phyloP scores from a whole-genome alignment of 2,329 filamentous ascomycete genomes.

The Stromatinia cepivora region DNA sequence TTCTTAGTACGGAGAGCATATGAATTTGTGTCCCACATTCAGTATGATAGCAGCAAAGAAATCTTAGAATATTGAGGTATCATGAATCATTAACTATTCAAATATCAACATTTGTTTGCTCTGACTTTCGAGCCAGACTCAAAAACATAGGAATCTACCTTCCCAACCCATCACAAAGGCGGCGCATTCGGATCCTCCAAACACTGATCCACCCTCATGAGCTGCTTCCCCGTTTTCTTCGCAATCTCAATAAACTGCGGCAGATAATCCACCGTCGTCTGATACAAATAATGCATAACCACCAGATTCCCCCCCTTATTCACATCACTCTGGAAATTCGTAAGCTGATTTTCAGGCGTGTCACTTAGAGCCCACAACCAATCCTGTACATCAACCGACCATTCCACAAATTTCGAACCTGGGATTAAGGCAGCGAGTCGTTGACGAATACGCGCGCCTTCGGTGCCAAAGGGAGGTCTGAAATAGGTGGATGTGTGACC shows the following conservation, averaged over 20 bases:
- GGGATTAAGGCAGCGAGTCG: constrained; percentile 55
- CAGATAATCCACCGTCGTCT: constrained; percentile 63
- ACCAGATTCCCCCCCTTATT: constrained; percentile 62
- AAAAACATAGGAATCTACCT: background rate
- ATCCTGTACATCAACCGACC: constrained; percentile 71
- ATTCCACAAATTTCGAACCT: constrained; percentile 61
- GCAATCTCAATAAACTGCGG: constrained; percentile 64
- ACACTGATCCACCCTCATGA: constrained; percentile 68
- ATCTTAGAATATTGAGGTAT: background rate
- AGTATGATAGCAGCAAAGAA: no score
- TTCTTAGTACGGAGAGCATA: no score
- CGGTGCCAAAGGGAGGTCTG: constrained; percentile 67
- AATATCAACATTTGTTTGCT: no score
- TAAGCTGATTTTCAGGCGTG: constrained; percentile 66
- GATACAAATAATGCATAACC: constrained; percentile 69
- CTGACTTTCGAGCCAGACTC: background rate
- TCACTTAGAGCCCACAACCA: constrained; percentile 64
- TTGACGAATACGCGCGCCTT: constrained; percentile 66
- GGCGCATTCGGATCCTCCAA: constrained; percentile 62
- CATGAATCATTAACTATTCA: background rate
- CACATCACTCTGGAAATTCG: constrained; percentile 64
- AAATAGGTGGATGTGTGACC: constrained; percentile 56
- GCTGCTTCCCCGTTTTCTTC: constrained; percentile 61
- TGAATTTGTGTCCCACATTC: no score
- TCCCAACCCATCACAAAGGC: constrained; percentile 38